Conservation (phyloP, 2,329 filamentous ascomycete species). For the Aspergillus unguis region DNA sequence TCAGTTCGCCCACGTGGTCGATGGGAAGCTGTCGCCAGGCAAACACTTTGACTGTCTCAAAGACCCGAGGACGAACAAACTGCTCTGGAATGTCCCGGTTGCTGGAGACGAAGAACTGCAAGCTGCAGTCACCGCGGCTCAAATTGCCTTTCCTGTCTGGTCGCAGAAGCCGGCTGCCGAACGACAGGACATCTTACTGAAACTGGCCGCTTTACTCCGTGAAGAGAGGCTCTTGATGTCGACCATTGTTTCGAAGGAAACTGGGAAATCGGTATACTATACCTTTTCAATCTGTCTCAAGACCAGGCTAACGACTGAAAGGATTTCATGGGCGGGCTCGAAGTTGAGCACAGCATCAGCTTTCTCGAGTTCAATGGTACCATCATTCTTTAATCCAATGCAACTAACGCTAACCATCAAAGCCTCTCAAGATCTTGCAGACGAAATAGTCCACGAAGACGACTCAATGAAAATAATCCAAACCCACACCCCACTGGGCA, state of each 20-base stretch:
- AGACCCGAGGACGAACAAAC: no score
- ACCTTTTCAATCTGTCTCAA: background rate
- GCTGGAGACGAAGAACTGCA: no score
- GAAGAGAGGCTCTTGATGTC: background rate
- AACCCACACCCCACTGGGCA: conserved; percentile 19
- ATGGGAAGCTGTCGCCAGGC: no score
- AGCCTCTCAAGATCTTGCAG: background rate
- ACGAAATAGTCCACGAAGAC: background rate
- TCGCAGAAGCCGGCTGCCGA: no score
- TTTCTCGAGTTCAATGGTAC: background rate
- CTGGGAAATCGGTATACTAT: background rate
- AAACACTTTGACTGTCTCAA: no score
- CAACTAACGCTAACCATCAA: background rate
- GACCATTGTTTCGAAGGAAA: background rate
- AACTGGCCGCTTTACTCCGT: no score
- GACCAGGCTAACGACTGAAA: background rate
- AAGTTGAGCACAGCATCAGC: background rate
- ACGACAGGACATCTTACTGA: no score
- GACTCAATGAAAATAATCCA: background rate
- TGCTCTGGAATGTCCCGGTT: no score
- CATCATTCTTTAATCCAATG: no score
- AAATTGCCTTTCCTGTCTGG: no score
- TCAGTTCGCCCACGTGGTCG: accelerated
- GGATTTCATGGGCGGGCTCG: background rate
- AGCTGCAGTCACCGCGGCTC: no score